Evolutionary conservation across 768 basidiomycete genomes (phyloP).

Genomic region (Lactarius hengduanensis): DNA sequence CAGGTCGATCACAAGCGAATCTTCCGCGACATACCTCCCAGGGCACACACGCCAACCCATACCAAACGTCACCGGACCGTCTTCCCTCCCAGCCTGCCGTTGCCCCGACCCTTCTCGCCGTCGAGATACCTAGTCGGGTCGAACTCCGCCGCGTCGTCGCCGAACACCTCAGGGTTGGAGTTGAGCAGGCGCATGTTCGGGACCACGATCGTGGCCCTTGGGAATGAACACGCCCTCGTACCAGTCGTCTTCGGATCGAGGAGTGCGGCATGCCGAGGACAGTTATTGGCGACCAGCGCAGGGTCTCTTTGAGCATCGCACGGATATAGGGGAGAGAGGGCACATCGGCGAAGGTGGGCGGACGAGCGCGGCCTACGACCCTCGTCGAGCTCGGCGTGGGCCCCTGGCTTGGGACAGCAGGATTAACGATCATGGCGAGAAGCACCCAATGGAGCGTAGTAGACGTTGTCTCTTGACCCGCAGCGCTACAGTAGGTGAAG

Average conservation of each 20-base stretch:
- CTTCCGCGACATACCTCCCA: not conserved
- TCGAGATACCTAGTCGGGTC: not conserved
- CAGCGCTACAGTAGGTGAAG: not conserved
- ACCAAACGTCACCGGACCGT: slow-evolving; percentile 28
- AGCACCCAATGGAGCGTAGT: slow-evolving; percentile 38
- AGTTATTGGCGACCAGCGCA: slow-evolving; percentile 32
- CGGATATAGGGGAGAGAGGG: slow-evolving; percentile 39
- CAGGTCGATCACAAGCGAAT: not conserved
- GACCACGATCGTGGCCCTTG: not conserved
- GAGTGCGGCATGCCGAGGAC: slow-evolving; percentile 30
- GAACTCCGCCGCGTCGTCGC: not conserved
- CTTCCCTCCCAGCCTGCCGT: slow-evolving; percentile 28
- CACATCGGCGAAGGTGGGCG: slow-evolving; percentile 39
- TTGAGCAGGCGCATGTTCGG: slow-evolving; percentile 6
- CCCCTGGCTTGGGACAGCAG: slow-evolving; percentile 38
- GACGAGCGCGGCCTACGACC: slow-evolving; percentile 37
- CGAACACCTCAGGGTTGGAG: not conserved
- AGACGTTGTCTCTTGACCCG: slow-evolving; percentile 2
- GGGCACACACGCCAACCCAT: not conserved
- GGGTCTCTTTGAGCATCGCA: slow-evolving; percentile 37
- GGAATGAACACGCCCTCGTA: not conserved
- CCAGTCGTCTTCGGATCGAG: not conserved
- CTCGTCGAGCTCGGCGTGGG: slow-evolving; percentile 44
- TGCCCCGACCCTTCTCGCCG: slow-evolving; percentile 5
- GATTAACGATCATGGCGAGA: slow-evolving; percentile 42